Evolutionary conservation across 2,329 filamentous ascomycete species (phyloP).

Genomic region (Sarocladium brachiariae): DNA sequence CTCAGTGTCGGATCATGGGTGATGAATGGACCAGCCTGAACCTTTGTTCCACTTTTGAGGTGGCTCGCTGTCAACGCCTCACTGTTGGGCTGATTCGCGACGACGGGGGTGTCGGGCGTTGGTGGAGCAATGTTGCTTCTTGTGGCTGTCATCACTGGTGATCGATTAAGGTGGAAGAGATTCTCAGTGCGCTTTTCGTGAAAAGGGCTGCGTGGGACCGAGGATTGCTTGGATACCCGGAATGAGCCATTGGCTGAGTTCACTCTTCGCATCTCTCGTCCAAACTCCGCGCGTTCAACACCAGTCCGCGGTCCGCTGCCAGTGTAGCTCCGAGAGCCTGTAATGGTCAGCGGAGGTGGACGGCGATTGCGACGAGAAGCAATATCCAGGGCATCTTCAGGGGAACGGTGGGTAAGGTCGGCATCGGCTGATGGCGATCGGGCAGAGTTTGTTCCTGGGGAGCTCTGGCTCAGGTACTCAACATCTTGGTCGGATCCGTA

Average conservation of each 20-base stretch:
- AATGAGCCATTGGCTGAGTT: conserved; percentile 41
- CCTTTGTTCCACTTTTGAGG: conserved; percentile 24
- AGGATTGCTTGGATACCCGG: conserved; percentile 25
- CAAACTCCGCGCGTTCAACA: conserved; percentile 39
- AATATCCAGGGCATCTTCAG: conserved; percentile 42
- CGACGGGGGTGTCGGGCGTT: conserved; percentile 41
- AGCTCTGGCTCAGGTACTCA: conserved; percentile 7
- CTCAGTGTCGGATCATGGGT: conserved; percentile 38
- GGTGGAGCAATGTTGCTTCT: conserved; percentile 38
- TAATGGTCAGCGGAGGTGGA: conserved; percentile 38
- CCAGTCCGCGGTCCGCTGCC: conserved; percentile 38
- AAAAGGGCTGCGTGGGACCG: conserved; percentile 29
- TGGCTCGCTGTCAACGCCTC: conserved; percentile 27
- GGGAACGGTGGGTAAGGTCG: conserved; percentile 34
- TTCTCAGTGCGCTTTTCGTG: conserved; percentile 40
- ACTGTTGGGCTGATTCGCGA: conserved; percentile 29
- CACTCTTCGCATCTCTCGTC: conserved; percentile 46
- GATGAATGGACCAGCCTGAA: conserved; percentile 15
- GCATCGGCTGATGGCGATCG: conserved; percentile 3
- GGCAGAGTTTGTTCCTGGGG: conserved; percentile 4
- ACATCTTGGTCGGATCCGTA: conserved; percentile 7
- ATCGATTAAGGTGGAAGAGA: conserved; percentile 35
- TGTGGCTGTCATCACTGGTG: conserved; percentile 32
- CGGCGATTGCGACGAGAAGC: conserved; percentile 43
- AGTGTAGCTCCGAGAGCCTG: conserved; percentile 35